Evolutionary conservation across 768 basidiomycete species (phyloP).

Genomic region (Cystobasidium onofrii): DNA sequence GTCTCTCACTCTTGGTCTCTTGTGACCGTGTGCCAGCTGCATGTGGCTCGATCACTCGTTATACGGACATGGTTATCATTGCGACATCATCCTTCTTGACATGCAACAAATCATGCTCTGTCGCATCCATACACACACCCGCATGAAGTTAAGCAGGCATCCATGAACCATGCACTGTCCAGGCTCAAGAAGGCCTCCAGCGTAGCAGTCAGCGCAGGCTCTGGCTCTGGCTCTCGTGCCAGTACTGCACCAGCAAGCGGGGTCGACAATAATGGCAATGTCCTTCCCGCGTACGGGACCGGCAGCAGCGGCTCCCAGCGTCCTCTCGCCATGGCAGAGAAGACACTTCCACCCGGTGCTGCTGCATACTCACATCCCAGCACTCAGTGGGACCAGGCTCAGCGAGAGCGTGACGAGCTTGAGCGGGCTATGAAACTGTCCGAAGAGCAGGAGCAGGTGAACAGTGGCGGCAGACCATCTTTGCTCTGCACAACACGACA

Average conservation of each 20-base stretch:
- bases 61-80: no score
- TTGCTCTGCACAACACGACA: background rate
- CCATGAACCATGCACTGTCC: constrained; percentile 3
- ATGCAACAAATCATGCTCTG: no score
- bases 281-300: background rate
- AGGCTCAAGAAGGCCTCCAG: background rate
- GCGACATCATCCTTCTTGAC: no score
- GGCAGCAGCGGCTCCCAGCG: background rate
- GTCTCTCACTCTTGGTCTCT: no score
- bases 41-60: no score
- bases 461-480: no score
- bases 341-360: constrained; percentile 15
- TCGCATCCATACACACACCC: background rate
- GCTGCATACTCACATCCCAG: background rate
- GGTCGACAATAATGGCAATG: background rate
- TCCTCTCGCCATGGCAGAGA: background rate
- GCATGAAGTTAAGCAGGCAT: background rate
- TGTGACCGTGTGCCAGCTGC: no score
- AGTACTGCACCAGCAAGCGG: background rate
- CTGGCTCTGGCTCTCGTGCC: background rate
- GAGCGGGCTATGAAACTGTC: constrained; percentile 4
- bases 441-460: constrained; percentile 13
- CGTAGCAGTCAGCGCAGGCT: background rate
- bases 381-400: constrained; percentile 7
- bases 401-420: constrained; percentile 6